Percentiles rank a stretch among this genome's conserved stretches.
These are phyloP conservation scores for Suillus decipiens DNA, from an alignment of 768 basidiomycete species.

Conservation along the genomic window DNA sequence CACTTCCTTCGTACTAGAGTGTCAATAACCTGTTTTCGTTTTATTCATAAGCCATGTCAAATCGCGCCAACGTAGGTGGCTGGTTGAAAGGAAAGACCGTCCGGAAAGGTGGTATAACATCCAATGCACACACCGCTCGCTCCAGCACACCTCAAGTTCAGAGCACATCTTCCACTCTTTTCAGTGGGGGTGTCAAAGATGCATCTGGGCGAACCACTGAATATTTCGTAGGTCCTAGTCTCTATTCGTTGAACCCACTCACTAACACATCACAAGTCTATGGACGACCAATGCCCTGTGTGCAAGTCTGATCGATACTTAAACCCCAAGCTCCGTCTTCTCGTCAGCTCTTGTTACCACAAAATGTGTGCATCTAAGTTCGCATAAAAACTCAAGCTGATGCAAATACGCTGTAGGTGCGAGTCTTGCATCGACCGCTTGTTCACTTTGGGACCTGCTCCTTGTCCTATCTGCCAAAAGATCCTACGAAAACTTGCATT, in stretches of 20 bases:
- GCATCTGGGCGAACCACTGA: constrained; percentile 79
- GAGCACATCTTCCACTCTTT: constrained; percentile 72
- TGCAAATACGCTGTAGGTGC: constrained; percentile 64
- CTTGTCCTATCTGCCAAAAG: constrained; percentile 91
- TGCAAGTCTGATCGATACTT: constrained; percentile 97
- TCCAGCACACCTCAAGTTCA: constrained; percentile 69
- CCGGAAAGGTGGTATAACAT: constrained; percentile 58
- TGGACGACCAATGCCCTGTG: constrained; percentile 95
- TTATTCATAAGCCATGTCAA: constrained; percentile 32
- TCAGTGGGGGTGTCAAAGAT: constrained; percentile 86
- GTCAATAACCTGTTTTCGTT: not conserved
- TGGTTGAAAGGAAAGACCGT: constrained; percentile 80
- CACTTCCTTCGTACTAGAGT: not conserved
- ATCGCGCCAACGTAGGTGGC: constrained; percentile 28
- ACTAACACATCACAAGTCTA: constrained; percentile 50
- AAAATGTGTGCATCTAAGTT: constrained; percentile 70
- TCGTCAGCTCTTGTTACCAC: constrained; percentile 97
- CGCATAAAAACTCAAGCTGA: constrained; percentile 13
- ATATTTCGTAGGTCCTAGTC: constrained; percentile 61
- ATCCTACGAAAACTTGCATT: constrained; percentile 92
- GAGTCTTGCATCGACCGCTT: constrained; percentile 97
- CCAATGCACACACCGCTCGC: constrained; percentile 49
- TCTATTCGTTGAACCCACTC: constrained; percentile 3
- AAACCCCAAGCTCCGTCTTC: constrained; percentile 89
- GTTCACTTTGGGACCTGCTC: constrained; percentile 94